A percentile compares a stretch with the other conserved stretches of the same genome.
phyloP scores from a whole-genome alignment of 257 asterid genomes.

The Solanum chaucha region DNA sequence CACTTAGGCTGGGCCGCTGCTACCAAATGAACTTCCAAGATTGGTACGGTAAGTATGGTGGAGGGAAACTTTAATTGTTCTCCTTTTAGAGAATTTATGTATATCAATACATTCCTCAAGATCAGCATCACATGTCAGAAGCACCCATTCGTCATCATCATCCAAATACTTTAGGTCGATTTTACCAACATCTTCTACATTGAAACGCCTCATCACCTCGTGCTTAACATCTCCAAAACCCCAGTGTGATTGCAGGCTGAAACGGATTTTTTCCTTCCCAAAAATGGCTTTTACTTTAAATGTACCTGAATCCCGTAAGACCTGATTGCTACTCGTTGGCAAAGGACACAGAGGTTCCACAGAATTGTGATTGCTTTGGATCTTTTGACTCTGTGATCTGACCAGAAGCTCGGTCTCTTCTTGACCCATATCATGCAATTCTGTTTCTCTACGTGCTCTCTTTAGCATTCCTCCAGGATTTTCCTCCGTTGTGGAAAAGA shows the following conservation, averaged over 20 bases:
- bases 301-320: constrained; percentile 5
- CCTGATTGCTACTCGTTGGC: constrained; percentile 21
- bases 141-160: constrained; percentile 78
- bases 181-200: constrained; percentile 29
- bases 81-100: constrained; percentile 42
- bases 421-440: constrained; percentile 33
- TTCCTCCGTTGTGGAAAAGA: constrained; percentile 21
- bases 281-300: constrained; percentile 54
- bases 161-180: constrained; percentile 61
- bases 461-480: constrained; percentile 22
- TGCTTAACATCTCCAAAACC: constrained; percentile 36
- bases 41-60: constrained; percentile 28
- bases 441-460: constrained; percentile 41
- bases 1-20: constrained; percentile 27
- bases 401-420: constrained; percentile 40
- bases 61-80: constrained; percentile 46
- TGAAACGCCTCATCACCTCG: constrained; percentile 58
- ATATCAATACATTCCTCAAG: constrained; percentile 74
- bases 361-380: constrained; percentile 18
- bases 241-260: constrained; percentile 55
- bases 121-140: constrained; percentile 74
- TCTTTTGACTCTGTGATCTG: constrained; percentile 55
- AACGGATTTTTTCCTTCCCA: constrained; percentile 65
- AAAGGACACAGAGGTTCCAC: constrained; percentile 26
- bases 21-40: constrained; percentile 57